Conservation (phyloP, 129 eudicot genomes). For the Kitagawia praeruptora region DNA sequence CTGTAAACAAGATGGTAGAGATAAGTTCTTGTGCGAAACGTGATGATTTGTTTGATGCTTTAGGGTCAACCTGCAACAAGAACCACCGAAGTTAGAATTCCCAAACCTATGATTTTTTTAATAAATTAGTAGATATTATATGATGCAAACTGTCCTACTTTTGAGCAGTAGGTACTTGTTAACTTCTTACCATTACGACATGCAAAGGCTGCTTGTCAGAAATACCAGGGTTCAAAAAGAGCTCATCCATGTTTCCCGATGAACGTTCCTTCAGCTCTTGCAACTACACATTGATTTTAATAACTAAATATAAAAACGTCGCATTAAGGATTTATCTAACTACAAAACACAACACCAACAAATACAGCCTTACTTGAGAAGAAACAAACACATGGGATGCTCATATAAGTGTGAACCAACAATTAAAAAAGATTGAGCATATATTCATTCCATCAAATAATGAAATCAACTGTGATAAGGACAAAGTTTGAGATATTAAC, state of each 20-base stretch:
- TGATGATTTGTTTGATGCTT: constrained; percentile 57
- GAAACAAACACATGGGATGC: not conserved
- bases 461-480: not conserved
- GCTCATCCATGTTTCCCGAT: constrained; percentile 78
- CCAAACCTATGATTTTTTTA: not conserved
- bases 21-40: constrained; percentile 74
- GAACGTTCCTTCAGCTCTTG: constrained; percentile 83
- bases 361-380: not conserved
- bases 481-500: not conserved
- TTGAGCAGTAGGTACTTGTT: not conserved
- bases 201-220: constrained; percentile 97
- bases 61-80: constrained; percentile 57
- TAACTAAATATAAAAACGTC: not conserved
- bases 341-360: not conserved
- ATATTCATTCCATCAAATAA: not conserved
- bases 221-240: constrained; percentile 68
- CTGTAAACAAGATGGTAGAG: constrained; percentile 74
- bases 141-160: not conserved
- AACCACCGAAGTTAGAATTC: not conserved
- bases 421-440: not conserved
- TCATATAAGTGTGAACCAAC: too few species aligned
- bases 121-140: not conserved
- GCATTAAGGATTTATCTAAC: not conserved
- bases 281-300: constrained; percentile 33
- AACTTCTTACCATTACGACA: constrained; percentile 84